phyloP scores from a whole-genome alignment of 306 rosid species.

The Spatholobus suberectus region DNA sequence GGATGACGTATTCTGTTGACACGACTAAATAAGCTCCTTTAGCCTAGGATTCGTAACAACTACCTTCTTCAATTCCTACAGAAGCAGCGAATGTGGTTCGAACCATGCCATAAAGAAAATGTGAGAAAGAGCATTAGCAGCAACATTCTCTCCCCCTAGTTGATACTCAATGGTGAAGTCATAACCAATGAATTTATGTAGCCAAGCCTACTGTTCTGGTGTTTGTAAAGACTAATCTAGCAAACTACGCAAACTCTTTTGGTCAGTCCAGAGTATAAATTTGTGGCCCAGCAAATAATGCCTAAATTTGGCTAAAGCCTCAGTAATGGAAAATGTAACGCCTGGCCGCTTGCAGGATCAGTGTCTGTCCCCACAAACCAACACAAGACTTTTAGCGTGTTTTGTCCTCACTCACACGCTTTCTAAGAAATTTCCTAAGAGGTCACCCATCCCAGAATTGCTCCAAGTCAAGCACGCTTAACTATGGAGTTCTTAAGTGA shows the following conservation, averaged over 20 bases:
- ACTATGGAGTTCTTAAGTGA: too few relatives aligned
- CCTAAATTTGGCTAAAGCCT: not conserved
- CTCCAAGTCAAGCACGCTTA: too few relatives aligned
- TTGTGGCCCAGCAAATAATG: not conserved
- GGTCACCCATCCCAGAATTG: too few relatives aligned
- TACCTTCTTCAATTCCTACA: too few relatives aligned
- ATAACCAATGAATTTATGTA: not conserved
- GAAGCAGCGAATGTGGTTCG: not conserved
- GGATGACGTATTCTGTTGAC: too few relatives aligned
- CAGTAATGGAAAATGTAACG: not conserved
- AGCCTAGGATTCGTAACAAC: too few relatives aligned
- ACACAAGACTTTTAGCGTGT: too few relatives aligned
- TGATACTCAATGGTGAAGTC: not conserved
- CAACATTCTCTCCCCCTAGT: not conserved
- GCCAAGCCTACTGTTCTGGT: not conserved
- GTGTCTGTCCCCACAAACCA: too few relatives aligned
- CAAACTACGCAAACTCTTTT: not conserved
- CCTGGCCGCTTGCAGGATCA: too few relatives aligned
- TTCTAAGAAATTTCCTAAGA: too few relatives aligned
- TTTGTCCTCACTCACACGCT: too few relatives aligned
- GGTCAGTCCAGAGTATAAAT: not conserved
- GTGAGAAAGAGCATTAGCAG: not conserved
- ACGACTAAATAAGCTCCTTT: too few relatives aligned
- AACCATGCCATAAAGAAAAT: not conserved
- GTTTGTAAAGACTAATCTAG: not conserved